phyloP scores from a whole-genome alignment of 2,329 filamentous ascomycete genomes.

The Colletotrichum incanum region DNA sequence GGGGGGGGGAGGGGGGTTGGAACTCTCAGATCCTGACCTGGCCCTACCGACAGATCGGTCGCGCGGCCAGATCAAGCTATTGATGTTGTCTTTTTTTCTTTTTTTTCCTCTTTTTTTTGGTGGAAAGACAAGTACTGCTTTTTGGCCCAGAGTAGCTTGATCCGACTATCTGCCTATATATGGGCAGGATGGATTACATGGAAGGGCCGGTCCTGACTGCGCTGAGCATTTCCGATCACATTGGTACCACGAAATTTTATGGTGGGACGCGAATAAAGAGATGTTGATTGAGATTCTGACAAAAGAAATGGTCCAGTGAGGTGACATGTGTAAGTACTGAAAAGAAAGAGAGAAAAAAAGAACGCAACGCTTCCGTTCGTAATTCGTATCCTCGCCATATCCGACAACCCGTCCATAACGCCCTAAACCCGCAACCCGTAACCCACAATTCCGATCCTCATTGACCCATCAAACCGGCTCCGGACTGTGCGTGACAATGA shows the following conservation, averaged over 20 bases:
- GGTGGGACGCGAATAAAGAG: background rate
- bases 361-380: background rate
- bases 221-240: background rate
- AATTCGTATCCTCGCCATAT: slow-evolving; percentile 2
- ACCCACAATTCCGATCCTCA: background rate
- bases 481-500: slow-evolving; percentile 41
- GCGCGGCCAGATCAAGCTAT: no score
- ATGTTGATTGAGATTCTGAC: background rate
- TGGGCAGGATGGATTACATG: background rate
- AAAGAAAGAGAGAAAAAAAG: slow-evolving; percentile 3
- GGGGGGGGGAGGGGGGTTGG: no score
- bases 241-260: background rate
- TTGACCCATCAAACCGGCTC: slow-evolving; percentile 9
- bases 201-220: no score
- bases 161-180: no score
- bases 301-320: slow-evolving; percentile 7
- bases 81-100: no score
- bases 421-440: background rate
- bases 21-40: no score
- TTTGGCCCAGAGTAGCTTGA: no score
- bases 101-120: no score
- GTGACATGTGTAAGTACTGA: background rate
- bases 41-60: no score
- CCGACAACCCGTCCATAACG: background rate
- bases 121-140: no score